Base-by-base conservation (phyloP, 2,329 filamentous ascomycete species). In the Stromatinia cepivora region DNA sequence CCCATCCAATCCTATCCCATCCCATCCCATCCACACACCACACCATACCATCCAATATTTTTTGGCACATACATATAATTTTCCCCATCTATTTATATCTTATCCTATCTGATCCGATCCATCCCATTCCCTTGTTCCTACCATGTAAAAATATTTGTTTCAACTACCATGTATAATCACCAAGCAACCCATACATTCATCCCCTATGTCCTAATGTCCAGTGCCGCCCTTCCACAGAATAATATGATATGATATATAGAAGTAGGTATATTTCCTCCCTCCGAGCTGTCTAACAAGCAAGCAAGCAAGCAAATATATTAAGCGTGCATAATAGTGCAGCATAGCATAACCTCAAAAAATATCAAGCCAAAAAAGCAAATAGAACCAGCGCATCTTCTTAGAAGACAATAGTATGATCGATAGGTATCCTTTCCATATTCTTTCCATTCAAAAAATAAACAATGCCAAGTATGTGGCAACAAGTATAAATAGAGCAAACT, bases 371-470 rank as follows among this genome's bases (percentile, higher is more conserved):
- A 67, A 62, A 62, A 62, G 56, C 48, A 68, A 62, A 46, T 54
- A 68, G 53, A 68, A 62, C 56, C 45, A 62, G 66, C 56, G 45
- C 34, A 50, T 63, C n/a, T 63, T 31, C 31, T 34, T 62, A 62
- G 54, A 62, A 67, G 52, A 68, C 53, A 62, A 63, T 67, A 52
- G 10, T 61, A 67, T 36, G 57, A 42, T 25, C 46, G 36, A 67
- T 39, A 68, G 66, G 66, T 54, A 68, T 68, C 57, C 57, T 62
- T 67, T 68, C 57, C 57, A 53, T 45, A 46, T 46, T 53, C 31
- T 66, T 52, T 63, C 56, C 25, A 42, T 45, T 39, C 58, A 54
- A 62, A 31, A 36, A n/a, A 45, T 34, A 54, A 52, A 63, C 36
- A 63, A 45, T 62, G 39, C 39, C 15, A 53, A 66, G 31, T 46